phyloP scores from a whole-genome alignment of 129 eudicot genomes.

The Sambucus nigra region DNA sequence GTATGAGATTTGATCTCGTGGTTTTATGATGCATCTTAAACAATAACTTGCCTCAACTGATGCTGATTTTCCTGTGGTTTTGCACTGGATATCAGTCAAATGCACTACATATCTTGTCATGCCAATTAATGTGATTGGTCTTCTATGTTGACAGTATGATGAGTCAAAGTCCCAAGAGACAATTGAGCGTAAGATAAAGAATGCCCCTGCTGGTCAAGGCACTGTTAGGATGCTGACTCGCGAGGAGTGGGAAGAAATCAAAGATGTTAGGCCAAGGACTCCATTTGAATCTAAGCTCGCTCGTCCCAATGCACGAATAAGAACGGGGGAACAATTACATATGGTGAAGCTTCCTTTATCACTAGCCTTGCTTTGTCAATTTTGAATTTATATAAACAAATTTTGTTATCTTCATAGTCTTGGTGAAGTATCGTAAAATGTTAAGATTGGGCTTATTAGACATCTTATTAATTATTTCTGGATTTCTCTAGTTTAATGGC shows the following conservation, averaged over 20 bases:
- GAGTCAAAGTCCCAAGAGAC: constrained; percentile 85
- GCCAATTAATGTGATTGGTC: not conserved
- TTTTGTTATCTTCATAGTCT: not conserved
- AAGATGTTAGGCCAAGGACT: constrained; percentile 85
- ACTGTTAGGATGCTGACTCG: constrained; percentile 83
- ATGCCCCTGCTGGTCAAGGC: constrained; percentile 89
- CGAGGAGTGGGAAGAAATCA: constrained; percentile 89
- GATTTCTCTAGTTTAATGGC: not conserved
- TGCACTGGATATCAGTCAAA: not conserved
- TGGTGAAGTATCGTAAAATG: not conserved
- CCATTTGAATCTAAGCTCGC: constrained; percentile 96
- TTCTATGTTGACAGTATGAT: constrained; percentile 40
- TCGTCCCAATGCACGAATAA: constrained; percentile 79
- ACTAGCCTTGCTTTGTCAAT: constrained; percentile 1
- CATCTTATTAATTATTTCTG: not conserved
- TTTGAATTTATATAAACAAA: not conserved
- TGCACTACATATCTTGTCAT: not conserved
- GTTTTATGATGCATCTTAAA: too few relatives aligned
- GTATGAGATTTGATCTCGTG: too few relatives aligned
- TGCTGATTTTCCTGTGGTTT: not conserved
- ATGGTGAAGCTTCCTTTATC: constrained; percentile 38
- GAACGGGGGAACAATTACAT: constrained; percentile 74
- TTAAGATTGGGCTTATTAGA: constrained; percentile 1
- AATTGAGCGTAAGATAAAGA: constrained; percentile 65
- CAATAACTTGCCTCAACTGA: not conserved